These are phyloP conservation scores for Stagonosporopsis vannaccii DNA, from an alignment of 2,329 filamentous ascomycete genomes.

Conservation along the genomic window DNA sequence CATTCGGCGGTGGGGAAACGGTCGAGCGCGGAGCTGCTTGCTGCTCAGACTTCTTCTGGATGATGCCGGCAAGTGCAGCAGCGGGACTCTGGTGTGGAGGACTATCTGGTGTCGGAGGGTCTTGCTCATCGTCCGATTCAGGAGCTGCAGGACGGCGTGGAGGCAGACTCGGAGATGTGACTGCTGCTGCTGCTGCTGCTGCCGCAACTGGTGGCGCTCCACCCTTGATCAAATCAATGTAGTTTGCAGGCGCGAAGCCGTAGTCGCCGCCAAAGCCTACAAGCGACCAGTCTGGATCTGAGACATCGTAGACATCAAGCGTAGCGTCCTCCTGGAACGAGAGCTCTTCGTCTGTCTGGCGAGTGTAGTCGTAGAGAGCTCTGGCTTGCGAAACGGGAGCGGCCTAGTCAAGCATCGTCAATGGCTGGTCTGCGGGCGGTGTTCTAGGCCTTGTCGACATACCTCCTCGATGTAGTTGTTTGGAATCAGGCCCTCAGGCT, in stretches of 20 bases:
- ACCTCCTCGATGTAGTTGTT: constrained; percentile 97
- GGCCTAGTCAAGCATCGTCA: constrained; percentile 58
- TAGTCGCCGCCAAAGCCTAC: constrained; percentile 85
- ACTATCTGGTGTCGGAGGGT: constrained; percentile 54
- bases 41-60: constrained; percentile 57
- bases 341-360: constrained; percentile 96
- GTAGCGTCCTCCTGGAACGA: constrained; percentile 90
- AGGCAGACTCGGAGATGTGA: constrained; percentile 57
- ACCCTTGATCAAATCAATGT: constrained; percentile 76
- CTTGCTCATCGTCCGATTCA: constrained; percentile 54
- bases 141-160: constrained; percentile 50
- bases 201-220: constrained; percentile 46
- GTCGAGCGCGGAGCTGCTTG: constrained; percentile 39
- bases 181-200: constrained; percentile 3
- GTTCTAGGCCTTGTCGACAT: constrained; percentile 46
- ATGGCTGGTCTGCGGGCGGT: constrained; percentile 8
- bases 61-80: constrained; percentile 63
- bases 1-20: constrained; percentile 61
- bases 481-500: constrained; percentile 87
- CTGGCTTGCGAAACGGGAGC: constrained; percentile 74
- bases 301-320: constrained; percentile 84
- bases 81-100: constrained; percentile 62
- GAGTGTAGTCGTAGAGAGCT: constrained; percentile 96
- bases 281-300: constrained; percentile 95
- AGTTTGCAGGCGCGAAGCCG: constrained; percentile 95